Conservation (phyloP, 371 early-diverging fungal genomes). For the Haplosporangium sp. region DNA sequence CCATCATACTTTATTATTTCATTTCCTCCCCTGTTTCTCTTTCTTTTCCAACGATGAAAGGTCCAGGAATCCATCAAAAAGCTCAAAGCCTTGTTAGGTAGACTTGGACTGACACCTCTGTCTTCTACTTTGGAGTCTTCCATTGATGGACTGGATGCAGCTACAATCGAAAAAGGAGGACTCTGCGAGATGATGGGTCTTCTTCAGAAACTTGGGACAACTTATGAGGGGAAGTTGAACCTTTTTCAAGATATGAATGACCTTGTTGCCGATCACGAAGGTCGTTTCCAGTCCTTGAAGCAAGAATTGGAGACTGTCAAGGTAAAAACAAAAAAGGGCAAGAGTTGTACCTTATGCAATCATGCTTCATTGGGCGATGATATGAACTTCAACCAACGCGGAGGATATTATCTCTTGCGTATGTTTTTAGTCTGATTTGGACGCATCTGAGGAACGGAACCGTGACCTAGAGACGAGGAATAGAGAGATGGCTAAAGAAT, state of each 20-base stretch:
- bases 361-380: not conserved
- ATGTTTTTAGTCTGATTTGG: too few relatives aligned
- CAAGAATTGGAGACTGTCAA: conserved; percentile 15
- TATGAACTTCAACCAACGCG: not conserved
- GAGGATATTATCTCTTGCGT: too few relatives aligned
- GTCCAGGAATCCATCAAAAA: conserved; percentile 25
- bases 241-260: conserved; percentile 49
- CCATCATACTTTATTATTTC: not conserved
- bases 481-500: not conserved
- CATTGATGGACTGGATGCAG: conserved; percentile 13
- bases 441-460: not conserved
- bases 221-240: conserved; percentile 35
- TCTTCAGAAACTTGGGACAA: conserved; percentile 17
- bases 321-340: too few relatives aligned
- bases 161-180: conserved; percentile 29
- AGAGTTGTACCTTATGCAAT: too few relatives aligned
- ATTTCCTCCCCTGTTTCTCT: not conserved
- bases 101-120: conserved; percentile 30
- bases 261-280: conserved; percentile 23
- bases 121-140: conserved; percentile 20
- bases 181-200: conserved; percentile 35
- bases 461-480: not conserved
- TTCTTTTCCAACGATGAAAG: not conserved
- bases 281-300: not conserved
- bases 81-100: conserved; percentile 18